Evolutionary conservation across 2,329 filamentous ascomycete species (phyloP), one percentile per base, ranked within the genome.

Genomic region (Zarea fungicola): DNA sequence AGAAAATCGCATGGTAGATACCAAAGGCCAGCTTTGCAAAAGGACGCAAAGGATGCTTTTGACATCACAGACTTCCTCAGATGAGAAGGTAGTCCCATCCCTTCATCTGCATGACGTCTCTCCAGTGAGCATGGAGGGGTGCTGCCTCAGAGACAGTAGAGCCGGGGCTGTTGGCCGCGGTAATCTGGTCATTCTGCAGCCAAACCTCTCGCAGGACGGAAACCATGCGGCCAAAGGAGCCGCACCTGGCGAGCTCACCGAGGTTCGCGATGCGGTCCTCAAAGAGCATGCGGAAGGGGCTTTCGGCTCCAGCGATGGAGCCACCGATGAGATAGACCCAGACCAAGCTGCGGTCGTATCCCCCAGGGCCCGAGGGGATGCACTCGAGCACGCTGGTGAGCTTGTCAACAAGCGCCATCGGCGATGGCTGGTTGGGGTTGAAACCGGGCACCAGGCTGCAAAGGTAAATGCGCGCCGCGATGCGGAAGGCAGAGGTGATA

Each of bases 381-480:
- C 81, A 86, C 49, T 87, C 81, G 54, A 97, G 83, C 29, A 86
- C 81, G 50, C 81, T 78, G 22, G 85, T 83, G 53, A 96, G 81
- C 60, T 88, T 87, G 52, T 86, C 80, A 35, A 96, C 81, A 21
- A 97, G 77, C 56, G 84, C 84, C 60, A 85, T 74, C 61, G 84
- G 91, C 64, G 84, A 89, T 8, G 75, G 73, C 59, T 93, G 85
- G 50, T 76, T 77, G 41, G 87, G 86, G 59, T 85, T 83, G 70
- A 92, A 93, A 49, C 90, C 90, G 1, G 92, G 92, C 0, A 97
- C 88, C 29, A 99, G 77, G 62, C 88, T 91, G 81, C 90, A 96
- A n/a, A 97, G 83, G 70, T 96, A 96, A 70, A 99, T 90, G 62
- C 92, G 86, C 3, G 92, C 91, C 2, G 92, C 92, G 47, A 95